These are phyloP conservation scores for Heterobasidion occidentale DNA, from an alignment of 1,284 basidiomycete species.

Conservation along the genomic window DNA sequence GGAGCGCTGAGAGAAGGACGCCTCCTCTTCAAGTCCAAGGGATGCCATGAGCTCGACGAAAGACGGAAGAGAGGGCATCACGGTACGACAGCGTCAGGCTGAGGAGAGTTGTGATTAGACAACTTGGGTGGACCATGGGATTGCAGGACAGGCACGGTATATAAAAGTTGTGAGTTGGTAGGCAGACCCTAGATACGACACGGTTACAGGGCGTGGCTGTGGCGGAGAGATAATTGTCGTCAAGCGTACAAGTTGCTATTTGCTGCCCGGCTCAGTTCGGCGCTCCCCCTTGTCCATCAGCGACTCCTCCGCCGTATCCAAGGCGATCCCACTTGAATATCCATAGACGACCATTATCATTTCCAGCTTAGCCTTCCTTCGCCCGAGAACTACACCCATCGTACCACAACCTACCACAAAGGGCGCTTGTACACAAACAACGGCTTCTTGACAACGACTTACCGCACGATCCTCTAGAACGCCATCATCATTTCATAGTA, in stretches of 20 bases:
- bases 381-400: too few relatives aligned
- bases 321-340: not conserved
- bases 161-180: constrained; percentile 5
- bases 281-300: constrained; percentile 6
- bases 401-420: not conserved
- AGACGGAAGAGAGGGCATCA: constrained; percentile 67
- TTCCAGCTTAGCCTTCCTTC: not conserved
- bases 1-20: constrained; percentile 21
- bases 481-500: not conserved
- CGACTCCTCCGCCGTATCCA: not conserved
- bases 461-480: not conserved
- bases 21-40: constrained; percentile 52
- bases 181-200: constrained; percentile 4
- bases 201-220: constrained; percentile 5
- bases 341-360: not conserved
- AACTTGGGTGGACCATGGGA: constrained; percentile 7
- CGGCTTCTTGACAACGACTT: not conserved
- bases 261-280: constrained; percentile 7
- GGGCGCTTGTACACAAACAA: not conserved
- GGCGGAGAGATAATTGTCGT: constrained; percentile 9
- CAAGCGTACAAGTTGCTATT: constrained; percentile 7
- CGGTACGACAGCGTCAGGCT: constrained; percentile 3
- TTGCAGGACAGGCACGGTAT: constrained; percentile 5
- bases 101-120: constrained; percentile 7
- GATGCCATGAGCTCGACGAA: constrained; percentile 80